Percentiles rank a stretch among this genome's conserved stretches.
These are phyloP conservation scores for Trichosporon sp. DNA, from an alignment of 1,284 basidiomycete genomes.

Conservation along the genomic window DNA sequence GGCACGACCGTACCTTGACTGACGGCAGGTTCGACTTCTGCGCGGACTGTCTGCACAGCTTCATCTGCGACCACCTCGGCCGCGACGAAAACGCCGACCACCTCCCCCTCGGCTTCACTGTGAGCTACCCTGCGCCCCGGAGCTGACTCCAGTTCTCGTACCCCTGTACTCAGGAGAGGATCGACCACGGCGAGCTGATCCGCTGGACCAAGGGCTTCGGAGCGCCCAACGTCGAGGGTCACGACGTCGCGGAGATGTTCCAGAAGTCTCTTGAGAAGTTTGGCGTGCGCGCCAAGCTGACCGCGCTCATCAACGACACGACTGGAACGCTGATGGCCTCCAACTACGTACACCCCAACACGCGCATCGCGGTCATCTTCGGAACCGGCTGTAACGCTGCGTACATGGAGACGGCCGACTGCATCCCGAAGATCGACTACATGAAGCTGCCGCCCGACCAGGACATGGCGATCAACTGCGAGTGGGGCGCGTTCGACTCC, in stretches of 20 bases:
- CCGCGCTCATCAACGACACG: slow-evolving; percentile 92
- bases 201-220: slow-evolving; percentile 99
- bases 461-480: slow-evolving; percentile 85
- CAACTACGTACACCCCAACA: slow-evolving; percentile 85
- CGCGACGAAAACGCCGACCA: slow-evolving; percentile 64
- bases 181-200: slow-evolving; percentile 92
- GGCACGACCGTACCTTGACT: neutral
- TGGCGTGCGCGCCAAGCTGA: slow-evolving; percentile 64
- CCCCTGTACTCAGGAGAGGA: slow-evolving; percentile 84
- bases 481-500: slow-evolving; percentile 93
- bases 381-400: slow-evolving; percentile 98
- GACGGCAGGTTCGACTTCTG: slow-evolving; percentile 80
- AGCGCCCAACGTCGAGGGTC: slow-evolving; percentile 83
- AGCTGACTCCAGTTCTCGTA: slow-evolving; percentile 70
- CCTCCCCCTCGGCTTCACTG: slow-evolving; percentile 88
- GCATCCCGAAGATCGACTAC: slow-evolving; percentile 66
- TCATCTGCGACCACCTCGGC: slow-evolving; percentile 65
- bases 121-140: slow-evolving; percentile 50
- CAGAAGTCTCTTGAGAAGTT: slow-evolving; percentile 67
- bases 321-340: slow-evolving; percentile 96
- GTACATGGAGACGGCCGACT: slow-evolving; percentile 86
- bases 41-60: slow-evolving; percentile 85
- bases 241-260: slow-evolving; percentile 92
- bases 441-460: slow-evolving; percentile 64
- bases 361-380: slow-evolving; percentile 93